Evolutionary conservation across 1,284 basidiomycete species (phyloP), one percentile per base, ranked within the genome.

Genomic region (Ceraceosorus guamensis): DNA sequence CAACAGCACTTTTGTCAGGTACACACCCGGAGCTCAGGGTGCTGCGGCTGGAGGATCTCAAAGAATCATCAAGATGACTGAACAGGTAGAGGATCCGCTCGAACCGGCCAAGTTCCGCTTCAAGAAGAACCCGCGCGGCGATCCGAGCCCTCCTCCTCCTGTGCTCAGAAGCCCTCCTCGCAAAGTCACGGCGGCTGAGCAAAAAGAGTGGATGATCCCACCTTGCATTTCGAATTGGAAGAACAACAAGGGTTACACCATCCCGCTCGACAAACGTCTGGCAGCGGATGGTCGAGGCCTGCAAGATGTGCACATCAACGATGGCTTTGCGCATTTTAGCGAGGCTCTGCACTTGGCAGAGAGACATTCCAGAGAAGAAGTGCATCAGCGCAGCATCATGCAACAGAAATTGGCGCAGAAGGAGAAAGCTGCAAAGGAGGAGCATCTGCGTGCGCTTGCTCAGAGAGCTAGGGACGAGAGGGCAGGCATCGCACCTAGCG

Each of bases 151-250:
- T 0, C 95, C 95, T 1, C 90, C 93, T 2, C 93, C 95, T n/a
- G 89, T 98, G 0, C 80, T 99, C 51, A 85, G 93, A 46, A 91
- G 88, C 79, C 95, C 95, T 2, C 95, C 95, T 5, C 83, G 95
- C 55, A 93, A 96, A 70, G 90, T 90, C 3, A 95, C 93, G 0
- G 89, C 89, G 3, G 88, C 91, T 59, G 95, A 98, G 76, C 93
- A 97, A 79, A 97, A 97, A 78, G 93, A 97, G 71, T 97, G 95
- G 95, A 96, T 96, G 91, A 97, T 99, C 55, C 95, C 95, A 3
- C 95, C 95, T 14, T 97, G 91, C 78, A 96, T 99, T 63, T 96
- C 91, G 35, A 99, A 98, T 79, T 99, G 95, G 95, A 99, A 99
- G 82, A 99, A 99, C 81, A 97, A 98, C 85, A 97, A 97, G 79